Base-by-base conservation (phyloP, 2,329 filamentous ascomycete genomes). In the Onygena corvina region DNA sequence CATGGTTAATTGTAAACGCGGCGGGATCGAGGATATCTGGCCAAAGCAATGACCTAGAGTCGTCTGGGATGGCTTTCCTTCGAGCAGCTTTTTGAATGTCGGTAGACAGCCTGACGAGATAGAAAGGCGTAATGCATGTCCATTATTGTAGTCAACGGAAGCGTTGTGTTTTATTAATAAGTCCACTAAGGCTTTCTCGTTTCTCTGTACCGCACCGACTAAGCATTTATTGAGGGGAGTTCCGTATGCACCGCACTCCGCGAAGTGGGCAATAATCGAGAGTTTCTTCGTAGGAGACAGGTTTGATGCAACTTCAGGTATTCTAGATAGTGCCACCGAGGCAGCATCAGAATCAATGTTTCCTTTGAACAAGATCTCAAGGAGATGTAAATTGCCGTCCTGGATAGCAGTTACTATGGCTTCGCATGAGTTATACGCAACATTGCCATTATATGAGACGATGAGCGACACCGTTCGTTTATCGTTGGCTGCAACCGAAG, bases 391-490 rank as follows among this genome's bases (percentile, higher is more conserved):
- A 14, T 76, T 70, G 0, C 71, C 70, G 14, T 63, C 66, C 0
- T 67, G 61, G 1, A 80, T 69, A 2, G 74, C 72, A 20, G 64
- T 67, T n/a, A 72, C 71, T 3, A 80, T 50, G 1, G 71, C 71
- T 4, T 66, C 61, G 0, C 71, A 75, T 44, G 75, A 70, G 33
- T 76, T 69, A 50, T 74, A 74, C 54, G 77, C 75, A 25, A 78
- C 65, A 0, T 76, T 76, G 0, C 75, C 75, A 5, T 75, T 75
- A 49, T 78, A 72, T 2, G 63, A 60, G 18, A 77, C 66, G 4
- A 81, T 62, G n/a, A 80, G 62, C 31, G 63, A 64, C 2, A 76
- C 71, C 71, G 80, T 75, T 34, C 77, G 74, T 50, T 73, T 67
- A 52, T 74, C 77, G 36, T 73, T 71, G 1, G 67, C 67, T 4